Evolutionary conservation across 345 rosid species (phyloP).

Genomic region (Trapa incisa): DNA sequence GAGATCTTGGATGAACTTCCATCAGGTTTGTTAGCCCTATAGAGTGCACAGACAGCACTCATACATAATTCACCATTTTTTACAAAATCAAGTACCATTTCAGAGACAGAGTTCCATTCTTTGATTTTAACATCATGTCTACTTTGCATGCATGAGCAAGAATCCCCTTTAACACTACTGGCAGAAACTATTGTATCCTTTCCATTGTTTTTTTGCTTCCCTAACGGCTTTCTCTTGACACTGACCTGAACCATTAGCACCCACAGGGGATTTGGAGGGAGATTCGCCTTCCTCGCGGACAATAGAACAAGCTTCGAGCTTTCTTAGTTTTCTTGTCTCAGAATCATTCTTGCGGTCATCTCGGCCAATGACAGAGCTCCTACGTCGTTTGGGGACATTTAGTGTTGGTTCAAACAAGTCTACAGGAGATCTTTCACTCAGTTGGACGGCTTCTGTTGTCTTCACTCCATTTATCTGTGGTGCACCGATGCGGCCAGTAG

Average conservation of each 20-base stretch:
- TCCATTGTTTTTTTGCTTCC: neutral
- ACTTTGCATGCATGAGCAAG: neutral
- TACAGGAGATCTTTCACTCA: neutral
- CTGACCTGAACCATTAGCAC: neutral
- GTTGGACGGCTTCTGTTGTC: neutral
- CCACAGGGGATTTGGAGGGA: neutral
- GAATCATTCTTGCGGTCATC: neutral
- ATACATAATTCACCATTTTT: constrained; percentile 15
- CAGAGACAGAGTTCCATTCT: constrained; percentile 12
- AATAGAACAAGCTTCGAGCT: neutral
- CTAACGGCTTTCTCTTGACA: neutral
- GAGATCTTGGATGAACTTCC: neutral
- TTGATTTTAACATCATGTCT: neutral
- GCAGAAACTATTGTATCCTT: neutral
- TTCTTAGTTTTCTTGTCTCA: neutral
- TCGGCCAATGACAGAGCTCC: neutral
- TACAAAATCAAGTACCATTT: constrained; percentile 12
- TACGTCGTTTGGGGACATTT: neutral
- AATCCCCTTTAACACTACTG: neutral
- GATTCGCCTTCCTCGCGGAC: neutral
- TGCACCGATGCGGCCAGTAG: neutral
- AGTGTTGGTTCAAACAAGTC: neutral
- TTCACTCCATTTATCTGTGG: neutral
- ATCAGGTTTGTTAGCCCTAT: constrained; percentile 9
- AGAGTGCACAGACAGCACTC: constrained; percentile 27